Evolutionary conservation across 2,329 filamentous ascomycete species (phyloP), one percentile per base, ranked within the genome.

Genomic region (Phaeosphaeriaceae sp.): DNA sequence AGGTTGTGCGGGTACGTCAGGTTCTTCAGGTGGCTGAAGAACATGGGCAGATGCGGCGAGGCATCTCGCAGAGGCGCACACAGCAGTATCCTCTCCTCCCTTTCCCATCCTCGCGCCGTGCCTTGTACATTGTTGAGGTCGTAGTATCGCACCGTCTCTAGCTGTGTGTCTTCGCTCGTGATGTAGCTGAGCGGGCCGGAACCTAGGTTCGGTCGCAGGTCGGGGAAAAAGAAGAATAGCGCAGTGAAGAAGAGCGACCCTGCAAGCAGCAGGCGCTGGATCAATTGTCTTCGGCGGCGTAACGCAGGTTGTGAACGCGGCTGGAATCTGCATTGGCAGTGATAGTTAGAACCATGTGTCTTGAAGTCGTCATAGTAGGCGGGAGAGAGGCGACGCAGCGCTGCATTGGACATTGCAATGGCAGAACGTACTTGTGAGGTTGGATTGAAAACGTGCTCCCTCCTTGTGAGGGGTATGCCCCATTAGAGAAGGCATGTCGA

Each of bases 121-220:
- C 95, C 95, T 75, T 95, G 91, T 6, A 96, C 92, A 75, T 95
- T 92, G 66, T 90, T 90, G 62, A 99, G 84, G 76, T 99, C 95
- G 80, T 98, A 98, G 80, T 99, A 98, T 76, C 94, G 91, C 60
- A 99, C 91, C 1, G 94, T 98, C 77, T 98, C 92, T 57, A 98
- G 87, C 72, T 96, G 89, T 62, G 92, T 86, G 66, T 91, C 89
- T 52, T 89, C 88, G 52, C 82, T 81, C 21, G 88, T 88, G 51
- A 93, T 81, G 36, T 94, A 84, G 27, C 90, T 91, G 49, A 96
- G 82, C 1, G 91, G 73, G 81, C 85, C 74, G 82, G 83, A 74
- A 81, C 92, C 67, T 80, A 88, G 70, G 82, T 83, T 66, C 80
- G 87, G 77, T 79, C 88, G 79, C 63, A 92, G 87, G 78, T 92